Evolutionary conservation across 176 grass and related monocot genomes (phyloP).

Genomic region (Oryza meyeriana): DNA sequence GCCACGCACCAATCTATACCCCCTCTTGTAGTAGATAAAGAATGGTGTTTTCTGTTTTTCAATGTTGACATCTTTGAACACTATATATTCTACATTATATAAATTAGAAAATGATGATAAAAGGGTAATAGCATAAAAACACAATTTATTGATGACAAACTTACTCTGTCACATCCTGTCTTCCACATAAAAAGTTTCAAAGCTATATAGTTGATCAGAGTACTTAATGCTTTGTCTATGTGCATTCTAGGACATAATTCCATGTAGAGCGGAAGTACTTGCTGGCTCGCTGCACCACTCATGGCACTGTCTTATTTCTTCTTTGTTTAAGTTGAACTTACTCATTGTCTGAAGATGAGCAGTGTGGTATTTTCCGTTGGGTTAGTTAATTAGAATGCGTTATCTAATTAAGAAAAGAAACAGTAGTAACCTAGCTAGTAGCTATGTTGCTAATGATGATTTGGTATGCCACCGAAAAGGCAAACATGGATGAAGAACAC

Average conservation of each 20-base stretch:
- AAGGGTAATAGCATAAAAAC: neutral
- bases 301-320: neutral
- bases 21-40: neutral
- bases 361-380: neutral
- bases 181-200: neutral
- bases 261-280: neutral
- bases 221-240: neutral
- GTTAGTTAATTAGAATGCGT: neutral
- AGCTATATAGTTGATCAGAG: neutral
- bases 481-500: neutral
- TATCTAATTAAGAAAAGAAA: neutral
- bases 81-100: neutral
- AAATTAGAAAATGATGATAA: neutral
- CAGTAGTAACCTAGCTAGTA: neutral
- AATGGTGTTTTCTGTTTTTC: neutral
- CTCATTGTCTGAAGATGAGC: neutral
- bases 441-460: neutral
- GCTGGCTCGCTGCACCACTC: neutral
- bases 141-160: neutral
- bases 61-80: neutral
- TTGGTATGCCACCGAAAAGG: conserved; percentile 7
- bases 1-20: neutral
- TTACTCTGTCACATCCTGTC: neutral
- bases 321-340: neutral
- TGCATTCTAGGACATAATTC: neutral